These are phyloP conservation scores for Mycena galericulata DNA, from an alignment of 768 basidiomycete genomes.

Conservation along the genomic window DNA sequence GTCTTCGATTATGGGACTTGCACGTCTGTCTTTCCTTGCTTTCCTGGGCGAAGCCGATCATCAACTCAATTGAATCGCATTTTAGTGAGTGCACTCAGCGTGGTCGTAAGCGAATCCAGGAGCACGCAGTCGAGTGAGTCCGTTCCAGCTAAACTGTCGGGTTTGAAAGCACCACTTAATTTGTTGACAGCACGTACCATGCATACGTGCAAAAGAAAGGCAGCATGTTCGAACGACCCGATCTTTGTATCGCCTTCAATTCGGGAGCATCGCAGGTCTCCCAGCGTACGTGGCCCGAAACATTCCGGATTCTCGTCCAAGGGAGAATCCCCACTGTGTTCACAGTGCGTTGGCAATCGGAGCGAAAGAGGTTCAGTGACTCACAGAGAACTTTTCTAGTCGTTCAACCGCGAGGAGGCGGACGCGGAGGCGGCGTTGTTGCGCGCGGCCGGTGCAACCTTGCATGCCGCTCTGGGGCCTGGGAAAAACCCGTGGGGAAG, in stretches of 20 bases:
- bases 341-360: too few species aligned
- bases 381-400: too few species aligned
- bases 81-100: too few species aligned
- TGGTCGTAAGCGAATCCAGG: conserved; percentile 21
- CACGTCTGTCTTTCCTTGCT: too few species aligned
- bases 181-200: conserved; percentile 24
- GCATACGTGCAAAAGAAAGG: conserved; percentile 13
- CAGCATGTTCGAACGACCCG: conserved; percentile 16
- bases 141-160: neutral
- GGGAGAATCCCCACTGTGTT: conserved; percentile 20
- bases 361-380: too few species aligned
- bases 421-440: conserved; percentile 27
- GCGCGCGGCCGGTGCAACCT: conserved; percentile 25
- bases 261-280: conserved; percentile 19
- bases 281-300: neutral
- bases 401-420: conserved; percentile 35
- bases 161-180: too few species aligned
- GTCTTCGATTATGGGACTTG: too few species aligned
- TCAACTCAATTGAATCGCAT: too few species aligned
- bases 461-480: conserved; percentile 29
- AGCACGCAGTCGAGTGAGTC: conserved; percentile 17
- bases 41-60: too few species aligned
- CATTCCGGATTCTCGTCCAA: conserved; percentile 14
- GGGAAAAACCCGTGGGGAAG: conserved; percentile 38
- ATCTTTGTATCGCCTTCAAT: conserved; percentile 30